Conservation (phyloP, 1,284 basidiomycete species). For the Lignosus rhinocerotis region DNA sequence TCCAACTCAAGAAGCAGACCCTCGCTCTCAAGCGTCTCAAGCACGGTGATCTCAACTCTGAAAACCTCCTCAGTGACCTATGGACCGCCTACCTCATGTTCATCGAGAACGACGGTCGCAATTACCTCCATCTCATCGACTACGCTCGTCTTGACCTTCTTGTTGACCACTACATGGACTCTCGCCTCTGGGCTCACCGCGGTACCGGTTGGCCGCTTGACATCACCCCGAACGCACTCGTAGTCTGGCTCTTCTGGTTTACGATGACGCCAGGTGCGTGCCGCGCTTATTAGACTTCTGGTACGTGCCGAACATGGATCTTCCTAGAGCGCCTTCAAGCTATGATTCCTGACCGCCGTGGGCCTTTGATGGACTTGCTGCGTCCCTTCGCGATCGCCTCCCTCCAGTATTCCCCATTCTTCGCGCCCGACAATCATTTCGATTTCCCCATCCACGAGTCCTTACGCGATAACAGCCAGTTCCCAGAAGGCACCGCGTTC, state of each 20-base stretch:
- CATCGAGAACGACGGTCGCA: constrained; percentile 77
- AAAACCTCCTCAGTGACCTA: constrained; percentile 44
- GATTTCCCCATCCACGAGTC: constrained; percentile 45
- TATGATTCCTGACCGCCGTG: constrained; percentile 42
- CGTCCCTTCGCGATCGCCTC: constrained; percentile 54
- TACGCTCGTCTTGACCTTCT: constrained; percentile 49
- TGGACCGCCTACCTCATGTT: constrained; percentile 65
- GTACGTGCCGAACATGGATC: neutral
- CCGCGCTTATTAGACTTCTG: constrained; percentile 1
- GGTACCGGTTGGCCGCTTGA: constrained; percentile 59
- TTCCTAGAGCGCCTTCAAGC: constrained; percentile 46
- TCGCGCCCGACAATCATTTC: constrained; percentile 63
- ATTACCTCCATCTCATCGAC: constrained; percentile 56
- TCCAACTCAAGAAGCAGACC: constrained; percentile 50
- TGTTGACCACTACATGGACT: constrained; percentile 46
- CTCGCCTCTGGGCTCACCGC: constrained; percentile 48
- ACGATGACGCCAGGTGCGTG: constrained; percentile 49
- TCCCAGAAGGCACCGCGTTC: constrained; percentile 51
- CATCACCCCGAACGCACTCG: constrained; percentile 47
- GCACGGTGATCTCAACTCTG: constrained; percentile 35
- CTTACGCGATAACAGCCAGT: constrained; percentile 35
- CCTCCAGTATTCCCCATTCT: constrained; percentile 52
- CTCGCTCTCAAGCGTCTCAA: constrained; percentile 44
- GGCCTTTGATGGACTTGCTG: constrained; percentile 49
- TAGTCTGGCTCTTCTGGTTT: constrained; percentile 68